phyloP scores from a whole-genome alignment of 352 stramenopile species.

The Phytophthora fragariaefolia region DNA sequence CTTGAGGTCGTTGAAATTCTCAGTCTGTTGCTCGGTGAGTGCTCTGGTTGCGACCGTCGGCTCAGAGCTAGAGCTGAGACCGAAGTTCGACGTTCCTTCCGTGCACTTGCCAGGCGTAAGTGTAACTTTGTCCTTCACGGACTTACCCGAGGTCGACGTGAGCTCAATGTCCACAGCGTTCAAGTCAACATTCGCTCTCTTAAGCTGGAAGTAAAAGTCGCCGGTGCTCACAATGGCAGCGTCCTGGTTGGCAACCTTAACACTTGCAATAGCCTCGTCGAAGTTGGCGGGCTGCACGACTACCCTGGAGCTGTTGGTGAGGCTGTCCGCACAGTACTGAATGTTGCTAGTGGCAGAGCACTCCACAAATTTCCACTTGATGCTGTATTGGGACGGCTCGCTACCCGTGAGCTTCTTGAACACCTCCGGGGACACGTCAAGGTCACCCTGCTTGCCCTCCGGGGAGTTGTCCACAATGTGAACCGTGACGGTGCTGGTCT shows the following conservation, averaged over 20 bases:
- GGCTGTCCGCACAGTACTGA: conserved; percentile 51
- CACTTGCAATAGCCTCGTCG: conserved; percentile 30
- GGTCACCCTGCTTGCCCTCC: conserved; percentile 61
- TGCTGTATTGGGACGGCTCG: conserved; percentile 37
- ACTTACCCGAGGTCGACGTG: conserved; percentile 55
- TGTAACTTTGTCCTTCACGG: conserved; percentile 56
- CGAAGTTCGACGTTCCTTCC: conserved; percentile 38
- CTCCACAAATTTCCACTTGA: conserved; percentile 57
- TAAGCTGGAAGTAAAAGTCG: conserved; percentile 62
- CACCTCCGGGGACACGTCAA: conserved; percentile 49
- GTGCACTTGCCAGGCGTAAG: conserved; percentile 48
- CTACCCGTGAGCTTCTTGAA: conserved; percentile 53
- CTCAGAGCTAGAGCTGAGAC: too few species aligned
- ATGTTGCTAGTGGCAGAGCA: conserved; percentile 49
- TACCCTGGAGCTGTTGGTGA: conserved; percentile 49
- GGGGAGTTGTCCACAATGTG: conserved; percentile 71
- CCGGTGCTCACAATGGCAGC: conserved; percentile 56
- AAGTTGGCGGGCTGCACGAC: conserved; percentile 52
- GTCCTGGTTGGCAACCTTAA: conserved; percentile 54
- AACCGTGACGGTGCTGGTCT: conserved; percentile 42
- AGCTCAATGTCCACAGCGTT: conserved; percentile 44
- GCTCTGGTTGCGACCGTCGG: conserved; percentile 9
- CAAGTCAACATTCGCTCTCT: conserved; percentile 37
- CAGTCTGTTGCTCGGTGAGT: conserved; percentile 9
- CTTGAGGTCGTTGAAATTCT: conserved; percentile 12